Percentiles rank a stretch among this genome's conserved stretches.
These are phyloP conservation scores for Cronartium quercuum DNA, from an alignment of 1,284 basidiomycete species.

Conservation along the genomic window DNA sequence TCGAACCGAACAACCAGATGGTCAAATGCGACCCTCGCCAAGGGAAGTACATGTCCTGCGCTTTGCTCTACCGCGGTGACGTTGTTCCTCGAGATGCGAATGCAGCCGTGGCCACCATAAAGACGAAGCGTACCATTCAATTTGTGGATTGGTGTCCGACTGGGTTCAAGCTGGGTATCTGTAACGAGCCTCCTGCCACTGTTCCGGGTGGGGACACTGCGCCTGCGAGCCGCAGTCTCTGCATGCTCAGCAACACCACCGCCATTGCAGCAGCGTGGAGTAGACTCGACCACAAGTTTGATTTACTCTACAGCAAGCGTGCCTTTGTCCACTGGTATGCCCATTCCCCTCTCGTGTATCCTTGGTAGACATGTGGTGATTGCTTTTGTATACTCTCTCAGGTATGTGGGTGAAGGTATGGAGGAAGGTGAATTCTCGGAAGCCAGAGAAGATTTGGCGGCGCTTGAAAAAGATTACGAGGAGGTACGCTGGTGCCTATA, in stretches of 20 bases:
- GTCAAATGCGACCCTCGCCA: constrained; percentile 53
- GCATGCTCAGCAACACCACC: constrained; percentile 94
- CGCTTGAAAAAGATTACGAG: constrained; percentile 70
- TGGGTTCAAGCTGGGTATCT: constrained; percentile 92
- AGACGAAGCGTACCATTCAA: constrained; percentile 51
- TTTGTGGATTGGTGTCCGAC: constrained; percentile 54
- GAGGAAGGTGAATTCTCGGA: constrained; percentile 98
- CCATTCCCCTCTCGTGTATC: too few species aligned
- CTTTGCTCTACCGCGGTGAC: constrained; percentile 68
- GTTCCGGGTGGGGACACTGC: constrained; percentile 94
- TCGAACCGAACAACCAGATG: constrained; percentile 98
- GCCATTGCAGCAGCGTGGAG: constrained; percentile 92
- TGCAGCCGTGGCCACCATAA: constrained; percentile 49
- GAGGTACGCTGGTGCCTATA: too few species aligned
- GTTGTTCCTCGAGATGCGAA: constrained; percentile 71
- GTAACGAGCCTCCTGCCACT: constrained; percentile 85
- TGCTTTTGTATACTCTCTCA: too few species aligned
- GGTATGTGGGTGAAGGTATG: constrained; percentile 93
- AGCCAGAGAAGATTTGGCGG: constrained; percentile 92
- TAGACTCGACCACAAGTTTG: constrained; percentile 97
- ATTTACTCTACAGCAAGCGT: constrained; percentile 65
- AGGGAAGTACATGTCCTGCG: constrained; percentile 75
- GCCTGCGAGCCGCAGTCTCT: constrained; percentile 84
- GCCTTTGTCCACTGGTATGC: constrained; percentile 77
- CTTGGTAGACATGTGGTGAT: too few species aligned